Conservation (phyloP, 257 asterid species). For the Linderniella brevidens region DNA sequence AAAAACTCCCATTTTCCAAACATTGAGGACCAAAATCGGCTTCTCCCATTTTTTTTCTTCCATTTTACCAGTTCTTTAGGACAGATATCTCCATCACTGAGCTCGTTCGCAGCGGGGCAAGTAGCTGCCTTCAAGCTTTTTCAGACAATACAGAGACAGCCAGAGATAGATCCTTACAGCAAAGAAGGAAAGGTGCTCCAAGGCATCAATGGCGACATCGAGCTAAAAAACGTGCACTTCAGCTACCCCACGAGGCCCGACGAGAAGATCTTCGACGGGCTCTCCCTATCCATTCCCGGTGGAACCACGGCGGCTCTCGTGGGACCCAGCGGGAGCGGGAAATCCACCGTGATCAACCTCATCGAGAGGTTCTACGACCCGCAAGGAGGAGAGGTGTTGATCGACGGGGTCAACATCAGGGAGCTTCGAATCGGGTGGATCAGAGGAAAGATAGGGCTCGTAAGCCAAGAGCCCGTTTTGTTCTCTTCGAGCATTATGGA, state of each 20-base stretch:
- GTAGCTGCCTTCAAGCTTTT: constrained; percentile 63
- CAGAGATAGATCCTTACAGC: constrained; percentile 42
- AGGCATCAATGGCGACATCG: constrained; percentile 44
- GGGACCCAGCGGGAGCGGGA: constrained; percentile 78
- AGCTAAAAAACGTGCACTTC: constrained; percentile 32
- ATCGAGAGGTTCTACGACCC: constrained; percentile 76
- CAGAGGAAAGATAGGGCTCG: constrained; percentile 56
- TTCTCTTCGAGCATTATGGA: constrained; percentile 57
- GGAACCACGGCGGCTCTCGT: constrained; percentile 56
- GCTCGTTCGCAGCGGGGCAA: constrained; percentile 52
- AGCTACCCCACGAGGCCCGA: constrained; percentile 51
- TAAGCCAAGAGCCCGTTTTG: constrained; percentile 73
- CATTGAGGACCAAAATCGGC: too few relatives aligned
- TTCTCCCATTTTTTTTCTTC: not conserved
- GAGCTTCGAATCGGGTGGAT: constrained; percentile 54
- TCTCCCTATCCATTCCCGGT: constrained; percentile 35
- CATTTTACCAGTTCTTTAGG: constrained; percentile 38
- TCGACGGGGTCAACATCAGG: constrained; percentile 43
- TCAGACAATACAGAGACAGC: constrained; percentile 37
- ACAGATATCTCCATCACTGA: constrained; percentile 52
- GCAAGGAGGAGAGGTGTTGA: constrained; percentile 35
- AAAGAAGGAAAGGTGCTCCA: constrained; percentile 24
- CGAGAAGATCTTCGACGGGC: constrained; percentile 43
- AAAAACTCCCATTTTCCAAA: not conserved
- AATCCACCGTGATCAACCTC: constrained; percentile 56